Conservation (phyloP, 495 filamentous ascomycete genomes). For the Baudoinia panamericana region DNA sequence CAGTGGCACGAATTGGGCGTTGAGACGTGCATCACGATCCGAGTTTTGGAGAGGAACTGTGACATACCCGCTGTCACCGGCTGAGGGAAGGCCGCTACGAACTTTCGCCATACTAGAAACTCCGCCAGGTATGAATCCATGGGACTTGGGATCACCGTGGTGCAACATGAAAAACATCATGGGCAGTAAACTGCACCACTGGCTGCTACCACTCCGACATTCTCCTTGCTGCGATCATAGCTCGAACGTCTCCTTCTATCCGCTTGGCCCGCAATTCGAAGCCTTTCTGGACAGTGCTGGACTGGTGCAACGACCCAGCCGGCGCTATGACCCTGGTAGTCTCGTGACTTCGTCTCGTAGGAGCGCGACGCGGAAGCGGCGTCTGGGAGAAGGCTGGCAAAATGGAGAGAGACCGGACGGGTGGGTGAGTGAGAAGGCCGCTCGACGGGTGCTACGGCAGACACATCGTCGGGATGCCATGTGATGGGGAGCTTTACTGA, state of each 20-base stretch:
- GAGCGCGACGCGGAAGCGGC: slow-evolving; percentile 8
- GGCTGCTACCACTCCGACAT: slow-evolving; percentile 19
- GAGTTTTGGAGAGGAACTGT: slow-evolving; percentile 17
- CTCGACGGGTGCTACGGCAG: slow-evolving; percentile 4
- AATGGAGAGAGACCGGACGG: slow-evolving; percentile 19
- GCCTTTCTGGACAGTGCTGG: slow-evolving; percentile 14
- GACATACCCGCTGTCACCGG: slow-evolving; percentile 11
- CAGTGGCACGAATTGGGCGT: not conserved
- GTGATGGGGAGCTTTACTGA: no score
- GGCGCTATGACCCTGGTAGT: no score
- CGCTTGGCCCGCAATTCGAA: slow-evolving; percentile 17
- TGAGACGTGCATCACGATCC: slow-evolving; percentile 7
- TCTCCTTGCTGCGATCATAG: slow-evolving; percentile 21
- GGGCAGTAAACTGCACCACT: slow-evolving; percentile 15
- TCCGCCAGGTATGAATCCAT: slow-evolving; percentile 19
- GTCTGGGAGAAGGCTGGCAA: slow-evolving; percentile 14
- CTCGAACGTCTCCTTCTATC: slow-evolving; percentile 10
- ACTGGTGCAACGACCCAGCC: slow-evolving; percentile 2
- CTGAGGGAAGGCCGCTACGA: slow-evolving; percentile 8
- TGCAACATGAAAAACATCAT: slow-evolving; percentile 18
- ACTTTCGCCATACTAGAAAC: slow-evolving; percentile 24
- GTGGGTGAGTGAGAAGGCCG: slow-evolving; percentile 12
- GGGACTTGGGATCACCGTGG: slow-evolving; percentile 19
- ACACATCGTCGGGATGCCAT: no score
- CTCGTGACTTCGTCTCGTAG: no score